phyloP scores from a whole-genome alignment of 2,329 filamentous ascomycete genomes.

The Diaporthe batatas region DNA sequence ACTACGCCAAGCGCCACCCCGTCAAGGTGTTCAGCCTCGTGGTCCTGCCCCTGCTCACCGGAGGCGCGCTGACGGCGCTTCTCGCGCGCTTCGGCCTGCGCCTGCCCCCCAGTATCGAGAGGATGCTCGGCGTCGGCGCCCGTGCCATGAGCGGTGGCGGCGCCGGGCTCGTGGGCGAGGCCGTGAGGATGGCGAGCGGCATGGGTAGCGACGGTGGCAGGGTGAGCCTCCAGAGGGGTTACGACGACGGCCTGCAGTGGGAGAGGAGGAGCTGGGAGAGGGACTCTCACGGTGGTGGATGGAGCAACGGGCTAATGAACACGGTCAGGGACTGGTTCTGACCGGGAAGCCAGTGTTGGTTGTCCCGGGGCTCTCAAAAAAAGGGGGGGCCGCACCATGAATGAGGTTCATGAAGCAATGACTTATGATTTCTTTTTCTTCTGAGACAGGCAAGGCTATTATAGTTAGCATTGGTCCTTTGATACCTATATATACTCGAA shows the following conservation, averaged over 20 bases:
- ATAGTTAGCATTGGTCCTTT: slow-evolving; percentile 21
- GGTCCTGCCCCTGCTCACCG: slow-evolving; percentile 87
- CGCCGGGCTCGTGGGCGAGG: slow-evolving; percentile 65
- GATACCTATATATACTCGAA: slow-evolving; percentile 32
- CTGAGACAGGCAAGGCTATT: neutral
- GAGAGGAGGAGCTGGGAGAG: slow-evolving; percentile 54
- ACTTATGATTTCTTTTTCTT: slow-evolving; percentile 9
- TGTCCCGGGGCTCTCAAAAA: neutral
- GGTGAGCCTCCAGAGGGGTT: slow-evolving; percentile 52
- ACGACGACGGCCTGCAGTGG: slow-evolving; percentile 53
- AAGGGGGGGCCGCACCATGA: neutral
- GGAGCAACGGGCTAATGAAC: slow-evolving; percentile 44
- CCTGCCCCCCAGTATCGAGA: slow-evolving; percentile 74
- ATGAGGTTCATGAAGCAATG: slow-evolving; percentile 33
- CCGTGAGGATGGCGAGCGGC: slow-evolving; percentile 65
- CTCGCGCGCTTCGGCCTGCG: slow-evolving; percentile 84
- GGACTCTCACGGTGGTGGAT: slow-evolving; percentile 48
- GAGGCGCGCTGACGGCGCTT: slow-evolving; percentile 83
- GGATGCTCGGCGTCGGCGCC: slow-evolving; percentile 68
- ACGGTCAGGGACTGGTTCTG: slow-evolving; percentile 50
- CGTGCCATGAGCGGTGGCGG: slow-evolving; percentile 61
- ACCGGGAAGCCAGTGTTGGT: neutral
- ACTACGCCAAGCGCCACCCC: slow-evolving; percentile 86
- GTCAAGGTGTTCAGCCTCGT: slow-evolving; percentile 89
- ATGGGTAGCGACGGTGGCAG: slow-evolving; percentile 46